These are phyloP conservation scores for Vanrija sp. DNA, from an alignment of 1,284 basidiomycete genomes.

Conservation along the genomic window DNA sequence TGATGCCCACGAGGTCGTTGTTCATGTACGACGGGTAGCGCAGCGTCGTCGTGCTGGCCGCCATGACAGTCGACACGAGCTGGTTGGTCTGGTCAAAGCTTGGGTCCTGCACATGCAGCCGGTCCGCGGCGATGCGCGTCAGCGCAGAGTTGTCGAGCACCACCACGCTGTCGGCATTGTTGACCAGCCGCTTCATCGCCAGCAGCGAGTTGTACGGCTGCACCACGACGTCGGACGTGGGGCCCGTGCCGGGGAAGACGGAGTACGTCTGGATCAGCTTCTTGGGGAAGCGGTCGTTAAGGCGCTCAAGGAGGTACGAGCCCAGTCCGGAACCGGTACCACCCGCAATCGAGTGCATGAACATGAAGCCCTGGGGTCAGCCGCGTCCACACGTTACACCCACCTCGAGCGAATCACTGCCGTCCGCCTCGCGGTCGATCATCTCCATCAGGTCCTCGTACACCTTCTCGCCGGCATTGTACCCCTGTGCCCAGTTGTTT, in stretches of 20 bases:
- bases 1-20: conserved; percentile 96
- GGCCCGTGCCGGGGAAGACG: conserved; percentile 71
- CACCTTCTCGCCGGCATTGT: conserved; percentile 79
- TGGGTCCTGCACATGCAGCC: conserved; percentile 84
- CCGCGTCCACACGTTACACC: conserved; percentile 17
- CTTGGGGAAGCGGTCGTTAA: conserved; percentile 98
- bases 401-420: conserved; percentile 95
- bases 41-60: conserved; percentile 93
- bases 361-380: conserved; percentile 81
- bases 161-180: conserved; percentile 95
- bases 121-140: conserved; percentile 83
- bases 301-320: conserved; percentile 89
- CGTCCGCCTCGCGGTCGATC: conserved; percentile 97
- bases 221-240: conserved; percentile 89
- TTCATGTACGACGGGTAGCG: conserved; percentile 99
- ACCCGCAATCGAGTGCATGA: conserved; percentile 97
- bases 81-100: conserved; percentile 95
- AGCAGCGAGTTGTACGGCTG: conserved; percentile 96
- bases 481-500: conserved; percentile 98
- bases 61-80: conserved; percentile 59
- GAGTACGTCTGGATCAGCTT: conserved; percentile 99
- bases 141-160: conserved; percentile 96
- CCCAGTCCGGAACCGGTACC: conserved; percentile 98
- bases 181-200: conserved; percentile 89
- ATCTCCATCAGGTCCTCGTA: conserved; percentile 99